Percentiles rank a stretch among this genome's conserved stretches.
phyloP scores from a whole-genome alignment of 2,329 filamentous ascomycete species.

The Phoma sp. region DNA sequence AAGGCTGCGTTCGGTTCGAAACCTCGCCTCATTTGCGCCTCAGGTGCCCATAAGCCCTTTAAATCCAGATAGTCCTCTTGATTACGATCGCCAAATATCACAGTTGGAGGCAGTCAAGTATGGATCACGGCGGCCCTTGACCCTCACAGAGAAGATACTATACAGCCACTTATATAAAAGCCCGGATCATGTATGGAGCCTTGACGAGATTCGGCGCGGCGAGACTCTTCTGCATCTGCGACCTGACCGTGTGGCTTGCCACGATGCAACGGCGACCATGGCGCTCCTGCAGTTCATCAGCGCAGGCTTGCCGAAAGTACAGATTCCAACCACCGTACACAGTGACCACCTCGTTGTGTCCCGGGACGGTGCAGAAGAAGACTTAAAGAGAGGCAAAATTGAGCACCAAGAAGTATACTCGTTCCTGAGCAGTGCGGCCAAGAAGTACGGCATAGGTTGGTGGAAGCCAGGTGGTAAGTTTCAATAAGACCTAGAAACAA shows the following conservation, averaged over 20 bases:
- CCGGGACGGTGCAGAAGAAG: constrained; percentile 42
- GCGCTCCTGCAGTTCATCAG: constrained; percentile 54
- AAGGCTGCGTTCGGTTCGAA: neutral
- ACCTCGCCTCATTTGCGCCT: constrained; percentile 12
- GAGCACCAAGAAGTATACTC: constrained; percentile 51
- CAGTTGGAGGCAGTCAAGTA: constrained; percentile 18
- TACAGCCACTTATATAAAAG: constrained; percentile 48
- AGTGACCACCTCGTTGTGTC: constrained; percentile 52
- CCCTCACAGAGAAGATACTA: constrained; percentile 51
- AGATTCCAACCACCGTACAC: constrained; percentile 51
- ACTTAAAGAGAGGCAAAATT: constrained; percentile 34
- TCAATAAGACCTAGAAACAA: neutral
- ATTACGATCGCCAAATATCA: constrained; percentile 15
- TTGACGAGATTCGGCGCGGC: constrained; percentile 46
- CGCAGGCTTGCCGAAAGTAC: constrained; percentile 49
- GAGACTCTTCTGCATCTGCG: constrained; percentile 49
- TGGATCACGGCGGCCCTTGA: constrained; percentile 37
- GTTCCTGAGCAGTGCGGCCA: constrained; percentile 48
- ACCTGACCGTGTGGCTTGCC: constrained; percentile 53
- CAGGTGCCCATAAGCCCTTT: constrained; percentile 23
- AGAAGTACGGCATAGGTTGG: constrained; percentile 50
- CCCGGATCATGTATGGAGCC: constrained; percentile 22
- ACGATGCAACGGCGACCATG: constrained; percentile 56
- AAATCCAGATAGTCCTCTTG: constrained; percentile 11
- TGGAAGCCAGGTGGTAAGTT: constrained; percentile 25